phyloP scores from a whole-genome alignment of 2,329 filamentous ascomycete species.

The Ceratocystis variospora region DNA sequence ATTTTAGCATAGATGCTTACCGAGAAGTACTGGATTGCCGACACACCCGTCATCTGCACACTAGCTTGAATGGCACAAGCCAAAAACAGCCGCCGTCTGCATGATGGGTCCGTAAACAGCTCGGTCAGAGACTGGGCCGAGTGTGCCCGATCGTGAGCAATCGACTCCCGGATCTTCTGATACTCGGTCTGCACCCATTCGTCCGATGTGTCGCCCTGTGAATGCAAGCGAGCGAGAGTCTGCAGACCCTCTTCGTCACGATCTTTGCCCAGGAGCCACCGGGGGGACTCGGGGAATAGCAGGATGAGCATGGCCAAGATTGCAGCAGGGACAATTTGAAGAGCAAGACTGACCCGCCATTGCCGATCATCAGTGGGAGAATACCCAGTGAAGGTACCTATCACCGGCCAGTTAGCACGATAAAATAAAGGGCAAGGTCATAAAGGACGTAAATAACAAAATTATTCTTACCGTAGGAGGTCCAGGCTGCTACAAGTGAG shows the following conservation, averaged over 20 bases:
- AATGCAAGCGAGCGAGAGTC: conserved; percentile 56
- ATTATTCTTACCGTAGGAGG: conserved; percentile 44
- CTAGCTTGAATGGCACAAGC: conserved; percentile 56
- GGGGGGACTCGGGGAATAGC: conserved; percentile 55
- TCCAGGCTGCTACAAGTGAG: conserved; percentile 57
- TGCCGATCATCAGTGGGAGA: conserved; percentile 24
- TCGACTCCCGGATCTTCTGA: conserved; percentile 52
- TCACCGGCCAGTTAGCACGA: not conserved
- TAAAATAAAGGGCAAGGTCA: not conserved
- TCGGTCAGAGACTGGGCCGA: conserved; percentile 57
- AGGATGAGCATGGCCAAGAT: conserved; percentile 51
- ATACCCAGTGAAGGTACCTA: conserved; percentile 26
- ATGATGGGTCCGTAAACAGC: conserved; percentile 47
- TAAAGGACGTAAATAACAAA: conserved; percentile 20
- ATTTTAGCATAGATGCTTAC: conserved; percentile 54
- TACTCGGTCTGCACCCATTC: conserved; percentile 60
- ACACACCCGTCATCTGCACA: conserved; percentile 64
- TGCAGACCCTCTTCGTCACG: conserved; percentile 49
- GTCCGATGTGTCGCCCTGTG: conserved; percentile 51
- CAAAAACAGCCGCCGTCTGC: conserved; percentile 58
- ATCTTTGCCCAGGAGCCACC: conserved; percentile 64
- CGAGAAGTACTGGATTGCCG: conserved; percentile 63
- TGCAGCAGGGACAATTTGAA: conserved; percentile 56
- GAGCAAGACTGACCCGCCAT: conserved; percentile 38
- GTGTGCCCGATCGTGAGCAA: conserved; percentile 52